A percentile compares a stretch with the other conserved stretches of the same genome.
These are phyloP conservation scores for Vitis rupestris DNA, from an alignment of 164 flowering plant species.

Conservation along the genomic window DNA sequence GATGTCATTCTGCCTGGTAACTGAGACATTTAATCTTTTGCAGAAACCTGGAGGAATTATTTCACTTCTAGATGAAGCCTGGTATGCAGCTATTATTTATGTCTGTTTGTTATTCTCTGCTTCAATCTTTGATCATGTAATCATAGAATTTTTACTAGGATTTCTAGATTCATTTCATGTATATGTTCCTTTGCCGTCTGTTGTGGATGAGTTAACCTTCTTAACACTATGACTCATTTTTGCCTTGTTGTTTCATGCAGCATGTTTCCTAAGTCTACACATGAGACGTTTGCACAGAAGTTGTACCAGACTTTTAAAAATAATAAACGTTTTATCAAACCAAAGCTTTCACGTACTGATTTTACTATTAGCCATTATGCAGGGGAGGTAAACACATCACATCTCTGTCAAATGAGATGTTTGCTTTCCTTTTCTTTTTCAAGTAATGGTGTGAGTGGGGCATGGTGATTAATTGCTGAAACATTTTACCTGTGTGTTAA, in stretches of 20 bases:
- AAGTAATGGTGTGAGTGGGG: background rate
- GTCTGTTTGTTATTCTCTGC: background rate
- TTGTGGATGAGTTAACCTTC: no score
- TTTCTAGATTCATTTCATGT: no score
- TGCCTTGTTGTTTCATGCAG: slow-evolving; percentile 13
- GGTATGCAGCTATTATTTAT: slow-evolving; percentile 7
- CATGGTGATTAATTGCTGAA: background rate
- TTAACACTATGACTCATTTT: background rate
- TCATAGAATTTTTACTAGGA: background rate
- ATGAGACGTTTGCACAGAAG: slow-evolving; percentile 34
- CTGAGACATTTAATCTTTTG: slow-evolving; percentile 7
- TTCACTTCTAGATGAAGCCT: slow-evolving; percentile 23
- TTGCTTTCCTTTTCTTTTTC: background rate
- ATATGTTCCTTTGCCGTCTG: background rate
- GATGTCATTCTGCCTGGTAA: no score
- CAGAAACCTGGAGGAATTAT: slow-evolving; percentile 29
- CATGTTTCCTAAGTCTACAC: slow-evolving; percentile 30
- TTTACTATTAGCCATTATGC: slow-evolving; percentile 30
- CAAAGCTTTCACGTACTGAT: slow-evolving; percentile 33
- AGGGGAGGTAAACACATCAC: slow-evolving; percentile 20
- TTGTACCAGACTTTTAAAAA: slow-evolving; percentile 31
- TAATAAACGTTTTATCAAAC: slow-evolving; percentile 26
- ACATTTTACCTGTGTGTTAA: background rate
- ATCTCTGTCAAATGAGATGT: background rate
- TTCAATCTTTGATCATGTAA: background rate